Evolutionary conservation across 108 stramenopile species (phyloP), one percentile per base, ranked within the genome.

Genomic region (Fragilaria crotonensis): DNA sequence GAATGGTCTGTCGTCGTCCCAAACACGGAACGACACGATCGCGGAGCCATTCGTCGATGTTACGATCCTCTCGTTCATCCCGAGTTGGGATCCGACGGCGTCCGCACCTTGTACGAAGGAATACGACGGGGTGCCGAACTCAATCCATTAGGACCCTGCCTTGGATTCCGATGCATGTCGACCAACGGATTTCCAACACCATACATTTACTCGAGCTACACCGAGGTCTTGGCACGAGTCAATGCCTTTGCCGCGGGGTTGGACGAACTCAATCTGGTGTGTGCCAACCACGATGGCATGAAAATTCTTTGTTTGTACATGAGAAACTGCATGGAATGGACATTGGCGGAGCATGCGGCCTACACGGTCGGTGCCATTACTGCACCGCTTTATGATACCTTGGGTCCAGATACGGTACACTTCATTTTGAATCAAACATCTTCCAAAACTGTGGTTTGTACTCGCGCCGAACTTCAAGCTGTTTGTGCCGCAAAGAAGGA

Each of bases 291-390:
- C 0, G 90, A 88, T 51, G 79, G 77, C 17, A 70, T 88, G 75
- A 53, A 65, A 25, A 56, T 87, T 70, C 54, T 87, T 41, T 33
- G 77, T 56, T 52, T 98, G 52, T 97, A 88, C 80, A 86, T 89
- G 77, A 90, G 82, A 63, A 98, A 98, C 55, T 88, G 90, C 46
- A 75, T 91, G 57, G 96, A 98, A 69, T 97, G 95, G 95, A 52
- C 93, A 51, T 66, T 98, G 36, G 87, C 80, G 19, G 97, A 98
- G 47, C 93, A 96, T 51, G 94, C 85, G 5, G 69, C 76, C 26
- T 93, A 90, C 63, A 61, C 75, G 30, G 41, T 92, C 33, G 78
- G 82, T 33, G 90, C 87, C 18, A 69, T 83, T 5, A 92, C 94
- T 0, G 97, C 94, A 52, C 95, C 95, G 2, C 78, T 96, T 32